These are phyloP conservation scores for Massariosphaeria phaeospora DNA, from an alignment of 495 filamentous ascomycete species.

Conservation along the genomic window DNA sequence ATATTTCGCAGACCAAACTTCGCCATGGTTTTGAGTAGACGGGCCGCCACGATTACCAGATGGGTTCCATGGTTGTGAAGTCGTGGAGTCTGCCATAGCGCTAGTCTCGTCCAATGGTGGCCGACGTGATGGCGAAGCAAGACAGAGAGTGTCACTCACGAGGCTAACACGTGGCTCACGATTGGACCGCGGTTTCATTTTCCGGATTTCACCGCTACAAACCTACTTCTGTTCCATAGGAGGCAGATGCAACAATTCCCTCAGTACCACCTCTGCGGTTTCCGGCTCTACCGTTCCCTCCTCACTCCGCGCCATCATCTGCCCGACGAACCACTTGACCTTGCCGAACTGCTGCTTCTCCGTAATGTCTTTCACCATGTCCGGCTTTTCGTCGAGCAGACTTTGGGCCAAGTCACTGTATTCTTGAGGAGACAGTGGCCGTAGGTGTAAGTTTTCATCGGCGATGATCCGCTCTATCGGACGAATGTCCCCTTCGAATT, in stretches of 20 bases:
- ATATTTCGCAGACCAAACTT: no score
- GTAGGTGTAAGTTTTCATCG: slow-evolving; percentile 60
- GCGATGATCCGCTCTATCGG: slow-evolving; percentile 58
- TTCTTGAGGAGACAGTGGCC: slow-evolving; percentile 54
- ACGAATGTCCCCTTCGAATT: slow-evolving; percentile 50
- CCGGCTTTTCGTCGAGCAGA: slow-evolving; percentile 50
- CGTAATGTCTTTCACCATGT: slow-evolving; percentile 65
- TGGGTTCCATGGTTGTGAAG: no score
- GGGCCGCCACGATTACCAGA: no score
- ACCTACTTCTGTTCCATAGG: slow-evolving; percentile 3
- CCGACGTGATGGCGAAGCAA: no score
- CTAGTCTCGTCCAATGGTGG: no score
- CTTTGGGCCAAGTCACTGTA: slow-evolving; percentile 54
- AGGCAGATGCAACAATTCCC: slow-evolving; percentile 46
- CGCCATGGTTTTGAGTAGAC: no score
- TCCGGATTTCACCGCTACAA: not conserved
- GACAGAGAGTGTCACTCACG: no score
- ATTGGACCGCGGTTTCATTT: not conserved
- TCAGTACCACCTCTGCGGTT: slow-evolving; percentile 63
- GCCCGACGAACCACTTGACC: slow-evolving; percentile 80
- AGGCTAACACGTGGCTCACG: not conserved
- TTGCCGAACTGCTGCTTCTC: slow-evolving; percentile 64
- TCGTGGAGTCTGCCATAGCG: no score
- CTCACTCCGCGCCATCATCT: slow-evolving; percentile 75
- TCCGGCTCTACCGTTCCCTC: slow-evolving; percentile 73